Evolutionary conservation across 495 filamentous ascomycete species (phyloP), one percentile per base, ranked within the genome.

Genomic region (Sabuloglossum arenarium): DNA sequence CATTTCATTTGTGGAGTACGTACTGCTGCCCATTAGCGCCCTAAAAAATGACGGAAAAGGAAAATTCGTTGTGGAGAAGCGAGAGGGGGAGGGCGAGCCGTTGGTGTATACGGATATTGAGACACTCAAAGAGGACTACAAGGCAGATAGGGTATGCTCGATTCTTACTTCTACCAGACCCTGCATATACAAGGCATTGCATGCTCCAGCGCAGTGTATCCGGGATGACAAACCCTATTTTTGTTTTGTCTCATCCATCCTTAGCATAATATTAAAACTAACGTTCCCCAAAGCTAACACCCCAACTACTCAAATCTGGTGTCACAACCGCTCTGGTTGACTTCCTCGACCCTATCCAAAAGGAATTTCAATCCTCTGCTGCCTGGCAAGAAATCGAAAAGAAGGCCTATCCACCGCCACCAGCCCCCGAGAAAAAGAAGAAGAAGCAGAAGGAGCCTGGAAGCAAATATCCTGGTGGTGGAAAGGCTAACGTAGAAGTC

Each of bases 391-490:
- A 82, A 54, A 79, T 88, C 32, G 76, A 79, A n/a, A 59, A 71
- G 19, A 80, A 86, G 66, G 91, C 90, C 27, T 95, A 95, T 74
- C 89, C 89, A 29, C 74, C 80, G 1, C 75, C 76, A 3, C 73
- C 73, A 32, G 62, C 62, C 19, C 68, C 72, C 23, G 69, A 74
- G 58, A 70, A 76, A 55, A 86, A 88, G 71, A 80, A 85, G 70
- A 75, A 81, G 67, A 89, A 88, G 71, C 78, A 81, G 65, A 89
- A 93, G 76, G 79, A 91, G 61, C 82, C 84, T 70, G 91, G 88
- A 4, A 72, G 74, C 11, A 75, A 77, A 55, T 77, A 82, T 67
- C 77, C 80, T 16, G 79, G 75, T 30, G 63, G 49, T 1, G 56
- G 11, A 10, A 59, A 49, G 14, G 62, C 59, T 24, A 62, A 61